phyloP scores from a whole-genome alignment of 2,329 filamentous ascomycete genomes.

The Penicillium hesseltinei region DNA sequence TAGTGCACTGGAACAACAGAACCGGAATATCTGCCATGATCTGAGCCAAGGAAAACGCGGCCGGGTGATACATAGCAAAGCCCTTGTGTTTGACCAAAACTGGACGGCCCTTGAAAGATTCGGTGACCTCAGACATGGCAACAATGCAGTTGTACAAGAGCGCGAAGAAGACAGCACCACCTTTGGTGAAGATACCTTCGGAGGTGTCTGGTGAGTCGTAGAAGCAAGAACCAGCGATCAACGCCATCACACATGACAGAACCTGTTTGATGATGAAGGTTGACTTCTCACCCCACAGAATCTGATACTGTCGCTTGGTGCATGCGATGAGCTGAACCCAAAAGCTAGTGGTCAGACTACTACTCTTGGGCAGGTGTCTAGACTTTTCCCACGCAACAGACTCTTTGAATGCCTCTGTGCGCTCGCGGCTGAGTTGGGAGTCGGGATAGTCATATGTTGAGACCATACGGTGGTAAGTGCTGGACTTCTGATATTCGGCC shows the following conservation, averaged over 20 bases:
- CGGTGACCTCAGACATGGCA: constrained; percentile 64
- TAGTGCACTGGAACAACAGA: constrained; percentile 57
- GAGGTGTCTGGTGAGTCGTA: constrained; percentile 61
- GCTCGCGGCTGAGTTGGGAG: constrained; percentile 43
- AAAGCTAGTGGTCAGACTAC: constrained; percentile 57
- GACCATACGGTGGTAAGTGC: constrained; percentile 52
- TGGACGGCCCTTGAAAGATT: constrained; percentile 59
- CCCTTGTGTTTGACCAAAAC: constrained; percentile 57
- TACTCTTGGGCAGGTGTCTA: constrained; percentile 51
- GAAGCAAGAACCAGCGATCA: constrained; percentile 65
- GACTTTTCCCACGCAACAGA: constrained; percentile 56
- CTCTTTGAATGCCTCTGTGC: constrained; percentile 55
- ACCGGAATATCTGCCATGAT: constrained; percentile 50
- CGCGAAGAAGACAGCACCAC: constrained; percentile 62
- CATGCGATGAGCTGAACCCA: constrained; percentile 55
- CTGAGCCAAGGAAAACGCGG: constrained; percentile 37
- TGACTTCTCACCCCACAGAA: constrained; percentile 62
- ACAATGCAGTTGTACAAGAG: constrained; percentile 60
- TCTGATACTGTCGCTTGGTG: constrained; percentile 61
- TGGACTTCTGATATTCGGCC: constrained; percentile 51
- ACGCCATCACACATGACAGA: constrained; percentile 56
- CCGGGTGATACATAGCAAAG: constrained; percentile 58
- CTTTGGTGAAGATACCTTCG: constrained; percentile 60
- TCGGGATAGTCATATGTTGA: constrained; percentile 58
- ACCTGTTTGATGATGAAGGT: constrained; percentile 63